phyloP scores from a whole-genome alignment of 768 basidiomycete species.

The Sistotremastrum niveocremeum region DNA sequence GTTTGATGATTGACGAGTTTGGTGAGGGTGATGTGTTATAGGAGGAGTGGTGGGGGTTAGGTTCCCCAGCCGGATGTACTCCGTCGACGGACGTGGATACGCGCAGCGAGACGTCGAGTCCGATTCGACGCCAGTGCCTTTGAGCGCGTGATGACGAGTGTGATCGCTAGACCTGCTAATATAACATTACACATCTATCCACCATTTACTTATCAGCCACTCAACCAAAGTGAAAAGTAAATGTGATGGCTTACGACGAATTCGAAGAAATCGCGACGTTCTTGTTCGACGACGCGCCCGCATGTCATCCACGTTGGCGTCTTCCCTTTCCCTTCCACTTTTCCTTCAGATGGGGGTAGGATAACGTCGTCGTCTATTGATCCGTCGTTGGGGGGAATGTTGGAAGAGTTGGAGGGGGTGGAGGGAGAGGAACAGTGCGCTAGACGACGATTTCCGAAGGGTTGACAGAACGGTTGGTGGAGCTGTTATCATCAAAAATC shows the following conservation, averaged over 20 bases:
- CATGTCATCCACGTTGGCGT: slow-evolving; percentile 88
- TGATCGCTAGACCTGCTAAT: too few relatives aligned
- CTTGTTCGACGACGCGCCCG: slow-evolving; percentile 67
- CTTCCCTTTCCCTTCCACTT: slow-evolving; percentile 16
- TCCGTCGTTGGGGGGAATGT: slow-evolving; percentile 10
- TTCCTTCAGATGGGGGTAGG: slow-evolving; percentile 3
- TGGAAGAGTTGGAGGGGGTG: slow-evolving; percentile 9
- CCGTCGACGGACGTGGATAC: too few relatives aligned
- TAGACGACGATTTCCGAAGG: slow-evolving; percentile 87
- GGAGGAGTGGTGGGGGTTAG: too few relatives aligned
- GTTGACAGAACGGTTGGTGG: slow-evolving; percentile 82
- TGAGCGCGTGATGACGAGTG: too few relatives aligned
- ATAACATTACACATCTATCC: too few relatives aligned
- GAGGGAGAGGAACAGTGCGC: slow-evolving; percentile 56
- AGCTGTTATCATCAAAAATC: slow-evolving; percentile 32
- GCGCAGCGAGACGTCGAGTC: too few relatives aligned
- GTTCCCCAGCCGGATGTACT: too few relatives aligned
- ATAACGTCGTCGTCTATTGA: slow-evolving; percentile 8
- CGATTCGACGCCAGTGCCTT: too few relatives aligned
- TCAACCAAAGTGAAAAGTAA: too few relatives aligned
- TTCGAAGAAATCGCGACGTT: slow-evolving; percentile 82
- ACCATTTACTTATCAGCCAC: too few relatives aligned
- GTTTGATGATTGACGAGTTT: too few relatives aligned
- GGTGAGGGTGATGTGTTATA: too few relatives aligned
- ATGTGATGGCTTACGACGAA: slow-evolving; percentile 51